These are phyloP conservation scores for Dioszegia hungarica DNA, from an alignment of 768 basidiomycete genomes.

Conservation along the genomic window DNA sequence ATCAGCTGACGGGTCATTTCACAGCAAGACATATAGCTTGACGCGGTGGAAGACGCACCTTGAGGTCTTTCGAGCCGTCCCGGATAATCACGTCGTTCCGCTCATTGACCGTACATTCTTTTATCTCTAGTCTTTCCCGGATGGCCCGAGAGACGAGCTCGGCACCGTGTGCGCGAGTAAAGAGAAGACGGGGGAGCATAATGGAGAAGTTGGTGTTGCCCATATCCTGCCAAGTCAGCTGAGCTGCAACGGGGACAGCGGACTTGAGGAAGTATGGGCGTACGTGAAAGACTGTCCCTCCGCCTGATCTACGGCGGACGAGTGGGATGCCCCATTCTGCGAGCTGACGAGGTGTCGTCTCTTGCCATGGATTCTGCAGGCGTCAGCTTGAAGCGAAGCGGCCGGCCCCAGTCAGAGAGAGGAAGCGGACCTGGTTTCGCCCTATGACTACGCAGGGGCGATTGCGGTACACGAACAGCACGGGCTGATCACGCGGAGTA, in stretches of 20 bases:
- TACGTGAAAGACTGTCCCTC: slow-evolving; percentile 95
- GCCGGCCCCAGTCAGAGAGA: not conserved
- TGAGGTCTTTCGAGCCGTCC: slow-evolving; percentile 54
- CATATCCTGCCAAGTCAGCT: slow-evolving; percentile 63
- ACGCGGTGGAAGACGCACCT: slow-evolving; percentile 90
- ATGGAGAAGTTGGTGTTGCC: slow-evolving; percentile 98
- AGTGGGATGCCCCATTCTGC: slow-evolving; percentile 61
- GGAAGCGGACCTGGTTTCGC: slow-evolving; percentile 61
- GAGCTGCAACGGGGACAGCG: not conserved
- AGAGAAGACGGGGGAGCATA: slow-evolving; percentile 72
- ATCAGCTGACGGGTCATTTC: not conserved
- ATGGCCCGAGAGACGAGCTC: slow-evolving; percentile 73
- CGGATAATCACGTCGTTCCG: slow-evolving; percentile 84
- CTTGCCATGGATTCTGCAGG: slow-evolving; percentile 88
- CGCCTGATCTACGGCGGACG: slow-evolving; percentile 80
- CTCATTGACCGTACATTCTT: slow-evolving; percentile 71
- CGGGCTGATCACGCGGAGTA: slow-evolving; percentile 60
- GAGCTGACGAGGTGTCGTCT: slow-evolving; percentile 70
- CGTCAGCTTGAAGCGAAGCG: not conserved
- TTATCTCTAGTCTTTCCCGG: slow-evolving; percentile 63
- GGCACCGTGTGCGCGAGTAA: slow-evolving; percentile 73
- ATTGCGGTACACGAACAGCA: slow-evolving; percentile 84
- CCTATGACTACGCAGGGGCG: slow-evolving; percentile 86
- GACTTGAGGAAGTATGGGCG: slow-evolving; percentile 31
- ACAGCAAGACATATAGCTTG: too few relatives aligned